Base-by-base conservation (phyloP, 169 alveolate species). In the Ichthyophthirius multifiliis region DNA sequence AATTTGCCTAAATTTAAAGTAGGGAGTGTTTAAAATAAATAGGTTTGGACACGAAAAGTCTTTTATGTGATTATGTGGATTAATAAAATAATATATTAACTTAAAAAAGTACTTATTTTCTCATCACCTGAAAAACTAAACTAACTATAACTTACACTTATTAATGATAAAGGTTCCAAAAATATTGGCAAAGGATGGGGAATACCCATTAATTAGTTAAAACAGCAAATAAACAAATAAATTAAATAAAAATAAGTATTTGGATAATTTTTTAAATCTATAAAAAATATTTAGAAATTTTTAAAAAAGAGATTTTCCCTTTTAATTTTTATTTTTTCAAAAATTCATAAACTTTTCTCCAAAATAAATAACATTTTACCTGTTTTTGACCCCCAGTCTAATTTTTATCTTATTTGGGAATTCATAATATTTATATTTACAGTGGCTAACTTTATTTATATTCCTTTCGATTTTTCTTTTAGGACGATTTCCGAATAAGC, bases 131-230 rank as follows among this genome's bases (percentile, higher is more conserved):
- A 55, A 1, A 34, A 27, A 3, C 31, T 55, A 55, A 55, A 34
- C 9, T 27, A 34, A 3, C 18, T 55, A 4, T 27, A 55, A 23
- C 71, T 55, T 5, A 55, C 23, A 12, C 31, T 55, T 13, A 55
- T 55, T 10, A 55, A 55, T 27, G 71, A 55, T 55, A 55, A 55
- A 55, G 31, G 71, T 55, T 34, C 71, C 2, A 55, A 39, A 55
- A 39, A 55, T 55, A 23, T 55, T 20, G 71, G 71, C 10, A 39
- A 55, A 27, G 71, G 71, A 3, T 55, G 71, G 71, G 71, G 71
- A 20, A 55, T 39, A 4, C 12, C 43, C 12, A 39, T 27, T 2
- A 39, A 55, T 27, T 27, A 55, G 15, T 10, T 55, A 1, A 13
- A 55, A 55, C 23, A 55, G 6, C 5, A 27, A 0, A 55, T 55